A percentile compares a stretch with the other conserved stretches of the same genome.
These are phyloP conservation scores for Daldinia caldariorum DNA, from an alignment of 495 filamentous ascomycete genomes.

Conservation along the genomic window DNA sequence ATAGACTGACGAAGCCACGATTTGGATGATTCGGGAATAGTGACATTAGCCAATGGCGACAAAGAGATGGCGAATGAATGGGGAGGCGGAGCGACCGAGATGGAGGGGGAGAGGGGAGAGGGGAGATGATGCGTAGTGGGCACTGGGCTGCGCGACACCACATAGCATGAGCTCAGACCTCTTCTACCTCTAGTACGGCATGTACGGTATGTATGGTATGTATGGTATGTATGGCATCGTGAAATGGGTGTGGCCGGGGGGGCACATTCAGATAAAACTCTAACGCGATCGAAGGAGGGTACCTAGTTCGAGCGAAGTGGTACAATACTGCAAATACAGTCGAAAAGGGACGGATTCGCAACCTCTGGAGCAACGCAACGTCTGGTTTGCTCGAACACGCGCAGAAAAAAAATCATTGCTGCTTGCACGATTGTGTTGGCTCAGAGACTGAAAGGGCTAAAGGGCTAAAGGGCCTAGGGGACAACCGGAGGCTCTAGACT, in stretches of 20 bases:
- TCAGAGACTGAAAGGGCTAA: conserved; percentile 5
- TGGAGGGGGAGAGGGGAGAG: conserved; percentile 4
- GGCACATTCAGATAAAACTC: conserved; percentile 43
- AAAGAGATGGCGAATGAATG: conserved; percentile 22
- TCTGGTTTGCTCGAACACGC: conserved; percentile 30
- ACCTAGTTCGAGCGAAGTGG: conserved; percentile 33
- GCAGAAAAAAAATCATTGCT: conserved; percentile 9
- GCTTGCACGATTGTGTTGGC: conserved; percentile 26
- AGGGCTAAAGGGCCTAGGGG: too few species aligned
- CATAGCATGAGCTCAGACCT: conserved; percentile 1
- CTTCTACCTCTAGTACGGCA: conserved; percentile 33
- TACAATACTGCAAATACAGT: conserved; percentile 16
- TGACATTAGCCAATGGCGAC: conserved; percentile 30
- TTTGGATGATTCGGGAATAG: conserved; percentile 34
- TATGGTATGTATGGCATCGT: conserved; percentile 4
- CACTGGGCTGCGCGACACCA: conserved; percentile 35
- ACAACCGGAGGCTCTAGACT: conserved; percentile 28
- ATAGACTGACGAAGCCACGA: conserved; percentile 32
- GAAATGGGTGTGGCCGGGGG: conserved; percentile 33
- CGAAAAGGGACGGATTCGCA: conserved; percentile 7
- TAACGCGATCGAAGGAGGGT: conserved; percentile 43
- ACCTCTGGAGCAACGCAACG: neutral
- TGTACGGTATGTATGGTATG: conserved; percentile 2
- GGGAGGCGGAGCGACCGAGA: conserved; percentile 36
- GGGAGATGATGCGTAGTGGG: conserved; percentile 12